Base-by-base conservation (phyloP, 129 eudicot genomes). In the Saposhnikovia divaricata region DNA sequence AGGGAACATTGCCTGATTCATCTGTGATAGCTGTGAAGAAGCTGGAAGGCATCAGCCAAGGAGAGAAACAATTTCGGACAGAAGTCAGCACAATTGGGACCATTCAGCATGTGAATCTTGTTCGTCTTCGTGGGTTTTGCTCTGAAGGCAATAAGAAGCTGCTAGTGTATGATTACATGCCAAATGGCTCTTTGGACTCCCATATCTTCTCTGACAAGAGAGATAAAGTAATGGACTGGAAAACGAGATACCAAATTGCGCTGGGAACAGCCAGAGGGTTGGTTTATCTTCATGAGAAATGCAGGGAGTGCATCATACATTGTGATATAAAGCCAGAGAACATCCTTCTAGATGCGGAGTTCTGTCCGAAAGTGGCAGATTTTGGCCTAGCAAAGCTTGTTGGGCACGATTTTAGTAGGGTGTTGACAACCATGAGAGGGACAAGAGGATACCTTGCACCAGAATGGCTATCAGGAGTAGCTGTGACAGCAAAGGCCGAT, bases 261-360 rank as follows among this genome's bases (percentile, higher is more conserved):
- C 77, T 87, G 2, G 97, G 97, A 37, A 81, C 42, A 42, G 97
- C 93, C 11, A 85, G 88, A 65, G 93, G 91, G 9, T 79, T 92
- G 80, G 84, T 81, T 71, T 92, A 90, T 87, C 90, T 92, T 73
- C 97, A 92, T 53, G 93, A 92, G 78, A 84, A 87, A 72, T 90
- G 97, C 81, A 81, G 88, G 78, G 87, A 88, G 65, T 85, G 91
- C 78, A 92, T 92, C 70, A 92, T 90, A 45, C 95, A 92, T 77
- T 92, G 96, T 63, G 97, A 92, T 84, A 92, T 92, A 74, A 90
- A 92, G 82, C 97, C 97, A 28, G 89, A 92, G 78, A 92, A 90
- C 79, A 88, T 90, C 40, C 88, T 92, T 53, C 74, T 88, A 19
- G 96, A 87, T 45, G 83, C 79, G 0, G 87, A 92, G 37, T 87